Evolutionary conservation across 176 grass and related monocot genomes (phyloP).

Genomic region (Puccinellia tenuiflora): DNA sequence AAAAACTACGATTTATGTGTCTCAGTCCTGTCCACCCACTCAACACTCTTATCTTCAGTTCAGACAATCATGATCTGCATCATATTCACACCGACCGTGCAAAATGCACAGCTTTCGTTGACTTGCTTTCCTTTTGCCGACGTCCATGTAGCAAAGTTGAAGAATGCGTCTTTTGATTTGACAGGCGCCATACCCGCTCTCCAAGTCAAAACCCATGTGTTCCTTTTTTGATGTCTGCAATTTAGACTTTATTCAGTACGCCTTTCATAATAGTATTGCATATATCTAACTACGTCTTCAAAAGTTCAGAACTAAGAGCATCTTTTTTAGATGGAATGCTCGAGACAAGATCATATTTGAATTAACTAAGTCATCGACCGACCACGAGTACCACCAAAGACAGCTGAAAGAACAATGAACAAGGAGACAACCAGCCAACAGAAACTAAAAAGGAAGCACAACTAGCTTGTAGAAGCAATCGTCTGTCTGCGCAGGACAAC

Average conservation of each 20-base stretch:
- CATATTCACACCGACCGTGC: conserved; percentile 21
- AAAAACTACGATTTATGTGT: too few species aligned
- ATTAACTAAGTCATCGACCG: too few species aligned
- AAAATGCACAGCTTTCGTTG: background rate
- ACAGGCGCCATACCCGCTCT: background rate
- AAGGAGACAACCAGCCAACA: too few species aligned
- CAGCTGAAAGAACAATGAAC: too few species aligned
- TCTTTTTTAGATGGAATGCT: too few species aligned
- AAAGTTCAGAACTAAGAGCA: too few species aligned
- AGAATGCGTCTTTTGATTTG: conserved; percentile 34
- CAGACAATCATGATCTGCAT: conserved; percentile 9
- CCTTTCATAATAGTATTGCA: background rate
- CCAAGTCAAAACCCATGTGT: background rate
- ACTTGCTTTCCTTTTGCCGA: background rate
- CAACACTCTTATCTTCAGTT: background rate
- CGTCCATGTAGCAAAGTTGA: conserved; percentile 27
- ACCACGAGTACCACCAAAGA: too few species aligned
- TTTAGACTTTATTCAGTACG: background rate
- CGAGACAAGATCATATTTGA: too few species aligned
- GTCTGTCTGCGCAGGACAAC: too few species aligned
- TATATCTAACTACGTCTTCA: background rate
- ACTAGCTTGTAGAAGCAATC: too few species aligned
- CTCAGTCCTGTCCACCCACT: background rate
- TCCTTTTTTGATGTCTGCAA: background rate
- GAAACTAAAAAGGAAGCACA: too few species aligned